Evolutionary conservation across 495 filamentous ascomycete species (phyloP).

Genomic region (Baudoinia panamericana): DNA sequence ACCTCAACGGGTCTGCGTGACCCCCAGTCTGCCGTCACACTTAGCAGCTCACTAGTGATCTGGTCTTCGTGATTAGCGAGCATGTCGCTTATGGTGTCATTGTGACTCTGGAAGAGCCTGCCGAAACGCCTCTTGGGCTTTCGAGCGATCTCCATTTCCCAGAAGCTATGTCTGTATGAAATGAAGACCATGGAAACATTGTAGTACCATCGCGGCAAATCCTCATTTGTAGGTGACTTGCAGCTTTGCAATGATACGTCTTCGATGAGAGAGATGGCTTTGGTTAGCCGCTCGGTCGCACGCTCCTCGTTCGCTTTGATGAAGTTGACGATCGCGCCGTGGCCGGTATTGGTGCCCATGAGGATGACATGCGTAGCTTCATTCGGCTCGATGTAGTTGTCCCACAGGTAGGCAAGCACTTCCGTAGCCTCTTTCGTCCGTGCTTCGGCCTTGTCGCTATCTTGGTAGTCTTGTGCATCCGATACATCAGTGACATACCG

Average conservation of each 20-base stretch:
- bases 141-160: conserved; percentile 33
- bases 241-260: conserved; percentile 30
- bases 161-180: conserved; percentile 54
- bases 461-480: conserved; percentile 18
- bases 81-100: conserved; percentile 27
- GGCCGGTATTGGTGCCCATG: conserved; percentile 59
- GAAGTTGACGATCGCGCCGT: conserved; percentile 33
- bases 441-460: conserved; percentile 33
- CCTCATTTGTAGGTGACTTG: conserved; percentile 28
- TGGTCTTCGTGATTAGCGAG: conserved; percentile 23
- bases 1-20: conserved; percentile 1
- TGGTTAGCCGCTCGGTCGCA: conserved; percentile 20
- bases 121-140: conserved; percentile 30
- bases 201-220: conserved; percentile 32
- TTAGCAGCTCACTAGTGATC: conserved; percentile 20
- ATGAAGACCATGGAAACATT: conserved; percentile 51
- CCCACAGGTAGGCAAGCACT: conserved; percentile 84
- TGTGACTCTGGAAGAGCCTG: conserved; percentile 20
- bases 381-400: conserved; percentile 80
- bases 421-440: conserved; percentile 45
- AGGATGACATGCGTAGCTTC: conserved; percentile 62
- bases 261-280: conserved; percentile 27
- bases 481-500: conserved; percentile 44
- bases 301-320: conserved; percentile 29
- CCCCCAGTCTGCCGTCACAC: conserved; percentile 24